Base-by-base conservation (phyloP, 106 monocot species). In the Allium fistulosum region DNA sequence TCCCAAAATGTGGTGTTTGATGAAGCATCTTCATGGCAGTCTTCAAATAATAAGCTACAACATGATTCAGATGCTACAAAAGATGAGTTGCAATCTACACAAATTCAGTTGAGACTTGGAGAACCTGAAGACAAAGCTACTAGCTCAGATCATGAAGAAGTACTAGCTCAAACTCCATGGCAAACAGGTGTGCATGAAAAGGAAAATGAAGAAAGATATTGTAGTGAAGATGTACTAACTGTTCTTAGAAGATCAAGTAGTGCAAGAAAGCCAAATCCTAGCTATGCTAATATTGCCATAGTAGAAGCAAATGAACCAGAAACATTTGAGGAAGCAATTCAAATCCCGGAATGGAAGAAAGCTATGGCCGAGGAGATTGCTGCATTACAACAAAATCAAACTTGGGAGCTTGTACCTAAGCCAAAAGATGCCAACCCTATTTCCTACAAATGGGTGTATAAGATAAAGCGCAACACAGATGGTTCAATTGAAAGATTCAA, bases 1-100 rank as follows among this genome's bases (percentile, higher is more conserved):
- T 81, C 81, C 13, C 7, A 60, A 37, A 76, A 80, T 80, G 66
- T 80, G 11, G 68, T 71, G 27, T 68, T 76, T 14, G 50, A 80
- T 61, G 60, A 71, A 61, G 46, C 71, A 7, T 81, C 72, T 7
- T 61, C 72, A 22, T 81, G 67, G 67, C 76, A 57, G 71, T 58
- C 75, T 0, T 26, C 70, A 28, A 0, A 70, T 55, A 55, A 70
- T 1, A 13, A 7, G 0, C 62, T 62, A 53, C 4, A 53, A 7
- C 62, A 11, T 62, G 4, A 63, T 0, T 60, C 26, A 8, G 9
- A 61, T 4, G 26, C 9, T 8, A 16, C 55, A 2, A 17, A 63
- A 5, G 51, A 45, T 46, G 10, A 56, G 11, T 9, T 1, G 22
- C 22, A 22, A 1, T 22, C 22, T 22, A 22, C 22, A 22, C 22